Base-by-base conservation (phyloP, 2,329 filamentous ascomycete species). In the Sporothrix dimorphospora region DNA sequence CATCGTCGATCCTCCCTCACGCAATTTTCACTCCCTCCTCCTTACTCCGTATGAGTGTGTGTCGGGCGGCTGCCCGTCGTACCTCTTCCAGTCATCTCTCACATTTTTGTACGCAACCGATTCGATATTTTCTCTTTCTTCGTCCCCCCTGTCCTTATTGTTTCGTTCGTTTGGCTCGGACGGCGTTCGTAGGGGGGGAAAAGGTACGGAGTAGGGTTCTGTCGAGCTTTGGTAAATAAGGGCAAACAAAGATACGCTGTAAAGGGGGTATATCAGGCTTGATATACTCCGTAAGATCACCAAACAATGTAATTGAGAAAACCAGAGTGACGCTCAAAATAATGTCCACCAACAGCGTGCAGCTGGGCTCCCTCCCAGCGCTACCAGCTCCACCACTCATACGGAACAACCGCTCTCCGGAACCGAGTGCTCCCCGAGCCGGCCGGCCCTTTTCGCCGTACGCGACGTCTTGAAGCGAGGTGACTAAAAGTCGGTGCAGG, bases 81-180 rank as follows among this genome's bases (percentile, higher is more conserved):
- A 19, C 63, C 34, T 69, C 49, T 42, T 69, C 49, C 66, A 16
- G 34, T 69, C 66, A 69, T 40, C 49, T 57, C 66, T 69, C 66
- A 45, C 21, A 42, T 57, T 67, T 40, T 49, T 14, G 3, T 12
- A 4, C 16, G 16, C 19, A n/a, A 16, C 47, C 19, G 16, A 49
- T 49, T 49, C 3, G 40, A 47, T n/a, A 12, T 4, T 49, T n/a
- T 27, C 27, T 21, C 30, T 3, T 42, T 55, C 16, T 24, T 40
- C 19, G 19, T 8, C 27, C 27, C 21, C 47, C 27, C 7, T 51
- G 47, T 27, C 12, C 5, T 19, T 21, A 16, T 45, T 45, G 59
- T 65, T 21, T 34, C 6, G n/a, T n/a, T 53, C 24, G 19, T n/a
- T 40, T 51, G n/a, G 49, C 66, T 69, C 66, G 49, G 66, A 40